Base-by-base conservation (phyloP, 2,329 filamentous ascomycete genomes). In the Phialocephala sp. region DNA sequence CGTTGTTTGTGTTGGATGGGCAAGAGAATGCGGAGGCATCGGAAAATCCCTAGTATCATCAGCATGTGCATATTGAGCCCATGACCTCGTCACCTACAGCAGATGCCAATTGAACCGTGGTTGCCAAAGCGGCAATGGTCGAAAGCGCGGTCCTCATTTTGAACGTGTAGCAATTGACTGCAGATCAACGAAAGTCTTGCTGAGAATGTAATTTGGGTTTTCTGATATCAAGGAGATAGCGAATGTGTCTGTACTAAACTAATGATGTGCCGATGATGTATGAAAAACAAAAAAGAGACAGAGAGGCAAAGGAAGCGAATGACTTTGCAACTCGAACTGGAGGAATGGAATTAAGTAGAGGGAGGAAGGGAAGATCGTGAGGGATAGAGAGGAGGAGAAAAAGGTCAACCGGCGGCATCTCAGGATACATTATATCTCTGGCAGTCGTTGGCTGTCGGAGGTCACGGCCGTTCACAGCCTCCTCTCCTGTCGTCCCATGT, bases 1-100 rank as follows among this genome's bases (percentile, higher is more conserved):
- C 80, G 82, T 95, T 95, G 82, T 92, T 81, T 75, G 85, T 87
- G 84, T 91, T 93, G 66, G 81, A 80, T 14, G 93, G 92, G 77
- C 84, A 90, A 58, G 82, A 82, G 83, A 88, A 96, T 66, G 82
- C 78, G 57, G 78, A 74, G 63, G 82, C 81, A 69, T 82, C 79
- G 65, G 80, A 78, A 83, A 85, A 89, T 72, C 77, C 76, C 74
- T 79, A 39, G 35, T 61, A 32, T 45, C 11, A 20, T 24, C 20
- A 43, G 39, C 22, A 57, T 58, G 15, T 35, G 35, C 36, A 36
- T 20, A 18, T 36, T 18, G 4, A 43, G 18, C n/a, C 6, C 20
- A 32, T 35, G 18, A 20, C 63, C 71, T 69, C 20, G 68, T 70
- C 75, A 58, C 50, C 41, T 67, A 77, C 77, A 68, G 80, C 83